Evolutionary conservation across 805 yeast species (phyloP).

Genomic region (Monosporozyma unispora): DNA sequence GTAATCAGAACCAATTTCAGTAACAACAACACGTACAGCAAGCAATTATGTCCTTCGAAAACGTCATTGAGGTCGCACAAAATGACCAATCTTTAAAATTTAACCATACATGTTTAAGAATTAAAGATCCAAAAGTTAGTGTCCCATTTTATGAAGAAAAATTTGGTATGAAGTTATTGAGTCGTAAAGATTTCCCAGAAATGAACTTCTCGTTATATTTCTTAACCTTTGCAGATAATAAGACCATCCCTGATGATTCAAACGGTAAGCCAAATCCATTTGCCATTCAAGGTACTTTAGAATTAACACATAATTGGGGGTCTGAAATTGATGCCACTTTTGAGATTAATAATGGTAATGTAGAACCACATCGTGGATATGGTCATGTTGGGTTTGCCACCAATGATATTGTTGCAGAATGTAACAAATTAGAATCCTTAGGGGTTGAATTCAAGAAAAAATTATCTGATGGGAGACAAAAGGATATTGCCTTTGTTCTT

Average conservation of each 20-base stretch:
- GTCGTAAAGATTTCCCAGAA: constrained; percentile 43
- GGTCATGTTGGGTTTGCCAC: constrained; percentile 91
- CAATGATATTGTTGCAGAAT: constrained; percentile 59
- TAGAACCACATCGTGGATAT: constrained; percentile 77
- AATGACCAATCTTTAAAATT: constrained; percentile 27
- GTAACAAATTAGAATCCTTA: constrained; percentile 45
- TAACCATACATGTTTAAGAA: constrained; percentile 72
- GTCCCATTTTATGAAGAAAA: constrained; percentile 62
- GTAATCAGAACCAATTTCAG: background rate
- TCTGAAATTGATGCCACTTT: constrained; percentile 49
- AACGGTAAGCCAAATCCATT: constrained; percentile 32
- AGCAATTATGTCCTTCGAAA: background rate
- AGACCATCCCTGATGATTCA: constrained; percentile 29
- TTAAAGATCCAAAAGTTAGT: constrained; percentile 70
- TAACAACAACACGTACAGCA: background rate
- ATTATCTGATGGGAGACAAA: constrained; percentile 83
- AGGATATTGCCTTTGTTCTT: constrained; percentile 84
- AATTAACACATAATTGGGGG: constrained; percentile 75
- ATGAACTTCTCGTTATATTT: constrained; percentile 59
- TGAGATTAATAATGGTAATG: constrained; percentile 71
- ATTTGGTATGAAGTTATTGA: constrained; percentile 63
- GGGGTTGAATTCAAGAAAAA: constrained; percentile 77
- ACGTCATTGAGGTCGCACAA: constrained; percentile 15
- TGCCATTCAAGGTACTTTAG: constrained; percentile 55
- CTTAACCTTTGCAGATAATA: constrained; percentile 38